These are phyloP conservation scores for Globisporangium mamillatum DNA, from an alignment of 352 stramenopile species.

Conservation along the genomic window DNA sequence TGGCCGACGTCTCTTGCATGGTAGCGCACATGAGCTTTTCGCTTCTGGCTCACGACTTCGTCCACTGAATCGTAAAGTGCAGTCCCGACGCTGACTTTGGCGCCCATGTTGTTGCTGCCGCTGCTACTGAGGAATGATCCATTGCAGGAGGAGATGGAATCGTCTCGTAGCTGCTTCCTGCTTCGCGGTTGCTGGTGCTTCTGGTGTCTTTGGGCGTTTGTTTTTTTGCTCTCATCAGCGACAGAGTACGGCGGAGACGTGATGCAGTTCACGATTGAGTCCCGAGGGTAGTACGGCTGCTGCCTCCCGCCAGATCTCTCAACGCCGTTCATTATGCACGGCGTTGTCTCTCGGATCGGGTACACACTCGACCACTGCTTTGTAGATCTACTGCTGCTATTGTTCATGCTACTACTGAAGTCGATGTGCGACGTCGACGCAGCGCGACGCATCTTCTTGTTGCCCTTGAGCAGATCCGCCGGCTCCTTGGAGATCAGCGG, in stretches of 20 bases:
- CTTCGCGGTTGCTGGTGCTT: not conserved
- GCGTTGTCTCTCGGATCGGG: conserved; percentile 13
- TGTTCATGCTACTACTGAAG: conserved; percentile 1
- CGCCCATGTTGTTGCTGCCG: not conserved
- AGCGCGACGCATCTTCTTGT: conserved; percentile 15
- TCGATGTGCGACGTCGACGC: not conserved
- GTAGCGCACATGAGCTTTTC: not conserved
- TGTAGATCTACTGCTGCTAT: not conserved
- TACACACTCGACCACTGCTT: conserved; percentile 10
- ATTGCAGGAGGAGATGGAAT: not conserved
- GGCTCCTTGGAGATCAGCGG: conserved; percentile 12
- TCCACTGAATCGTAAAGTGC: conserved; percentile 12
- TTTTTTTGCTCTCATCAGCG: not conserved
- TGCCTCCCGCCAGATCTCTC: not conserved
- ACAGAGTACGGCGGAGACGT: not conserved
- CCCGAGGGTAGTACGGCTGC: conserved; percentile 15
- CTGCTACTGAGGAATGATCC: conserved; percentile 1
- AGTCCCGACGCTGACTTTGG: conserved; percentile 18
- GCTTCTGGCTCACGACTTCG: not conserved
- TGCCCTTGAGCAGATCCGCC: conserved; percentile 9
- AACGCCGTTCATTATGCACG: conserved; percentile 14
- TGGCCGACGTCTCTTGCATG: not conserved
- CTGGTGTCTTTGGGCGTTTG: not conserved
- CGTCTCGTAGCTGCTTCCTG: not conserved
- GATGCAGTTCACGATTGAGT: conserved; percentile 20